Evolutionary conservation across 75 land plant species (phyloP), one percentile per base, ranked within the genome.

Genomic region (Selaginella moellendorffii): DNA sequence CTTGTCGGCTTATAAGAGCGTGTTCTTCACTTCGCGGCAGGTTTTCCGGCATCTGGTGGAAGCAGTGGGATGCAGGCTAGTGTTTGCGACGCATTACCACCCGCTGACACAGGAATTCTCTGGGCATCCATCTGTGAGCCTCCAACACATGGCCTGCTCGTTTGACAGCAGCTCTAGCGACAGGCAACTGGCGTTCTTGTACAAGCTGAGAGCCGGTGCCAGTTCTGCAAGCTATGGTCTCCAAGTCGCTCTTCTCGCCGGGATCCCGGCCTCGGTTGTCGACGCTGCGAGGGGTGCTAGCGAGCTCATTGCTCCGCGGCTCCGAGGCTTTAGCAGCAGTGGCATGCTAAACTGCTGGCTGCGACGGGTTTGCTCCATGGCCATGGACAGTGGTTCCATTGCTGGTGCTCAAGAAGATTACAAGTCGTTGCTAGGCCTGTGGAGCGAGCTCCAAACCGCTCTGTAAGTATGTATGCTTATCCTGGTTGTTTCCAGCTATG

Each of bases 41-140:
- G 93, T 87, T 27, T 78, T 91, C 54, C 82, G 88, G 5, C 88
- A 91, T 79, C 77, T 91, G 18, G 79, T 85, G 59, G 93, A 91
- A 64, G 76, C 75, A 54, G 76, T 84, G 12, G 70, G 80, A 29
- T 91, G 97, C 56, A 76, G 97, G 24, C 65, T 91, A 61, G 78
- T 91, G 8, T 91, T 91, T 70, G 97, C 97, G 1, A 91, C 97
- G 23, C 97, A 91, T 63, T 91, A 91, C 67, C 93, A 91, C 61
- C 84, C 89, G 0, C 73, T 91, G 0, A 85, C 97, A 19, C 78
- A 83, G 56, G 97, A 91, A 66, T 87, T 91, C 72, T 77, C 81
- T 31, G 72, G 83, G 9, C 85, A 91, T 66, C 97, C 93, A 1
- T 69, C 64, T 27, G 93, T 91, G 1, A 71, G 61, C n/a, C 71